Evolutionary conservation across 306 rosid species (phyloP), one percentile per base, ranked within the genome.

Genomic region (Inga leiocalycina): DNA sequence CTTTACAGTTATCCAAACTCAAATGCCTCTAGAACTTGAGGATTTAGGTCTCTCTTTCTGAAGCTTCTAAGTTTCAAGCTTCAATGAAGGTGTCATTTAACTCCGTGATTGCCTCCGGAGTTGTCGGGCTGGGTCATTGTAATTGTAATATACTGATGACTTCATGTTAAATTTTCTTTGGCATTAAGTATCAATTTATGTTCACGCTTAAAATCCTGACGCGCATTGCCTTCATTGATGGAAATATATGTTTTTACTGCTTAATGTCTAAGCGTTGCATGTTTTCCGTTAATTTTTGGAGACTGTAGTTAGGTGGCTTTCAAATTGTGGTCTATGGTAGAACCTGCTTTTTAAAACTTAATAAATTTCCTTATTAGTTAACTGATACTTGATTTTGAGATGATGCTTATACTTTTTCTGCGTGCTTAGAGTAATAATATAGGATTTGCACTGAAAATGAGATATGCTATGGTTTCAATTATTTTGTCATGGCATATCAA

Each of bases 11-110:
- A 4, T 37, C 41, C 69, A 76, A 37, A 39, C 52, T 59, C 17
- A 13, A 41, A 76, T 56, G 16, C 51, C 34, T 76, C 35, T 37
- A 56, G 35, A n/a, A 57, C 52, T 61, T n/a, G 39, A 76, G 41
- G 80, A 76, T 76, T 76, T 77, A 8, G 41, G 56, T 77, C 10
- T 77, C 54, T 77, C 10, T 44, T 17, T 24, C 54, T 59, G 56
- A 41, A 76, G 22, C 80, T 59, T n/a, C 43, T 19, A 3, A 73
- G 43, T 48, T 71, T 8, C 17, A 43, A 71, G 54, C 54, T 71
- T 46, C 56, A 19, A 46, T 24, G 57, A 39, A 24, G 76, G 3
- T 44, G 15, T 22, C 76, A 71, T 45, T 24, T 13, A 12, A 22
- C 57, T 22, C 57, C 6, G n/a, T 49, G 56, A 71, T 71, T 71